These are phyloP conservation scores for Talaromyces albobiverticillius DNA, from an alignment of 2,329 filamentous ascomycete species.

Conservation along the genomic window DNA sequence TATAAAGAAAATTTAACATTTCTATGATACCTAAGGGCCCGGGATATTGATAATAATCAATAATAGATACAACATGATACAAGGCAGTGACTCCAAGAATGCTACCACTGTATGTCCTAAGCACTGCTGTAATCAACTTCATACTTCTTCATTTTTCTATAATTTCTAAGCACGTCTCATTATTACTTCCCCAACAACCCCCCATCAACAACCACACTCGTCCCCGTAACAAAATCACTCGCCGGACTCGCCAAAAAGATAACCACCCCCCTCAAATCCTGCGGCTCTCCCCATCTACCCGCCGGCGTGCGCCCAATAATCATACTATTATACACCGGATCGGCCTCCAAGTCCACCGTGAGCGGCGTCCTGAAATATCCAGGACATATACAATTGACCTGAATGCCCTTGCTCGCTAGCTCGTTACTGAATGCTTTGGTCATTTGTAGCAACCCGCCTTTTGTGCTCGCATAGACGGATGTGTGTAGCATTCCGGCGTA, in stretches of 20 bases:
- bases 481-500: not conserved
- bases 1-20: too few species aligned
- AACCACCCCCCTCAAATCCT: not conserved
- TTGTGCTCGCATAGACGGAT: not conserved
- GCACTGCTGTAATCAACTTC: too few species aligned
- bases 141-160: too few species aligned
- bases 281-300: not conserved
- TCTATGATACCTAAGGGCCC: too few species aligned
- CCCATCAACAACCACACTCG: not conserved
- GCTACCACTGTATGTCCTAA: too few species aligned
- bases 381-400: not conserved
- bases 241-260: not conserved
- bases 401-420: not conserved
- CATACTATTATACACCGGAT: not conserved
- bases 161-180: too few species aligned
- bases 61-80: too few species aligned
- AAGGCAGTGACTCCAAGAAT: too few species aligned
- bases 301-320: not conserved
- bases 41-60: too few species aligned
- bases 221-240: not conserved
- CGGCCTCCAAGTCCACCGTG: not conserved
- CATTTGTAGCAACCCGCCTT: not conserved
- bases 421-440: conserved; percentile 4
- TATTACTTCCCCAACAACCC: too few species aligned
- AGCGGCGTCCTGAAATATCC: not conserved